Evolutionary conservation across 1,139 yeast genomes (phyloP).

Genomic region (Scheffersomyces titani): DNA sequence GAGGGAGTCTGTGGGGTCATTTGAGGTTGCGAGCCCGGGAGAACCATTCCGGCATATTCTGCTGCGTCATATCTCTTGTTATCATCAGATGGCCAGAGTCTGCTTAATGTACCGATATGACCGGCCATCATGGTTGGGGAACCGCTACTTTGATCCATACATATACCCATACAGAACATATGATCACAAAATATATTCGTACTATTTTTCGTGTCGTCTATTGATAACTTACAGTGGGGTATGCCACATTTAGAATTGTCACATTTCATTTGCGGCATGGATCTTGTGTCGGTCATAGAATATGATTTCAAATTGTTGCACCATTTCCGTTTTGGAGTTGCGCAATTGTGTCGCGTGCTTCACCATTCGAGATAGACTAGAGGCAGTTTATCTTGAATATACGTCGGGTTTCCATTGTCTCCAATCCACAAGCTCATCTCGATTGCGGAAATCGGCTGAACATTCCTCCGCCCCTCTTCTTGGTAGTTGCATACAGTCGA

Average conservation of each 20-base stretch:
- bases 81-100: background rate
- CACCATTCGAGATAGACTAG: background rate
- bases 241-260: background rate
- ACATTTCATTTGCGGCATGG: background rate
- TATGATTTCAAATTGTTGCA: background rate
- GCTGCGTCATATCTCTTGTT: background rate
- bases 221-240: background rate
- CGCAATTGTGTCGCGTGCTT: background rate
- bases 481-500: no score
- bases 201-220: background rate
- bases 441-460: no score
- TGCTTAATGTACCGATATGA: background rate
- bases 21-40: background rate
- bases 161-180: background rate
- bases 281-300: background rate
- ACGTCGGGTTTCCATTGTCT: no score
- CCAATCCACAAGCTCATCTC: no score
- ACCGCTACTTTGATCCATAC: background rate
- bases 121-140: background rate
- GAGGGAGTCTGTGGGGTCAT: background rate
- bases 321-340: background rate
- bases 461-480: no score
- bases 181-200: background rate
- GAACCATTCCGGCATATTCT: background rate
- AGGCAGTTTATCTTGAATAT: background rate